Percentiles rank a stretch among this genome's conserved stretches.
These are phyloP conservation scores for Aspergillus olivimuriae DNA, from an alignment of 495 filamentous ascomycete species.

Conservation along the genomic window DNA sequence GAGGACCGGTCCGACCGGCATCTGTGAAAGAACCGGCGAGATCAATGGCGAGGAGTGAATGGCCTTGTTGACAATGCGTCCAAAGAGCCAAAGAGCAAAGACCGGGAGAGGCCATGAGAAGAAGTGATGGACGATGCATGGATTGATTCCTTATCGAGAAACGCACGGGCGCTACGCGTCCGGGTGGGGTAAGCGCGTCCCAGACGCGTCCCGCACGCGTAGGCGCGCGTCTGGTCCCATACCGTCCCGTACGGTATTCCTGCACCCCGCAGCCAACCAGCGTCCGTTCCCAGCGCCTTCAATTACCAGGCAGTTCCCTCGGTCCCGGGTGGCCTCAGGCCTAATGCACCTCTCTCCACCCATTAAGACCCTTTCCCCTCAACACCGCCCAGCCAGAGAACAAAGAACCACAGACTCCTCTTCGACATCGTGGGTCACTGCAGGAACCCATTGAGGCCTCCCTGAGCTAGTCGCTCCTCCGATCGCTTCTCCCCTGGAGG, in stretches of 20 bases:
- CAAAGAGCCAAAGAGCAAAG: no score
- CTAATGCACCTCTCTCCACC: neutral
- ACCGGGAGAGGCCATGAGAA: no score
- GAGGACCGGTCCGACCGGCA: no score
- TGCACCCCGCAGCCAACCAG: slow-evolving; percentile 3
- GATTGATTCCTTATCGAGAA: slow-evolving; percentile 6
- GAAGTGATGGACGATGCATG: neutral
- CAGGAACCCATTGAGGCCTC: neutral
- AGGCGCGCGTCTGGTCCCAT: slow-evolving; percentile 17
- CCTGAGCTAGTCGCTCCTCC: neutral
- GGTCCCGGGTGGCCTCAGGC: no score
- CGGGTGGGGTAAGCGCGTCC: slow-evolving; percentile 16
- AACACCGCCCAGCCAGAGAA: neutral
- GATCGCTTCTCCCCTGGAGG: neutral
- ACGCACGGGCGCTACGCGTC: slow-evolving; percentile 14
- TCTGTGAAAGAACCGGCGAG: no score
- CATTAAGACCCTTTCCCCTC: neutral
- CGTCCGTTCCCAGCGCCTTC: neutral
- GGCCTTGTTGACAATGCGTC: no score
- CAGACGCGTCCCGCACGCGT: slow-evolving; percentile 15
- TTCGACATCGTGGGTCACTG: neutral
- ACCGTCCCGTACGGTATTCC: slow-evolving; percentile 12
- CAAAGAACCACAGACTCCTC: no score
- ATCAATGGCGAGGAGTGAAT: no score
- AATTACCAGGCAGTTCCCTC: no score